Evolutionary conservation across 2,329 filamentous ascomycete species (phyloP).

Genomic region (Ambrosiella xylebori): DNA sequence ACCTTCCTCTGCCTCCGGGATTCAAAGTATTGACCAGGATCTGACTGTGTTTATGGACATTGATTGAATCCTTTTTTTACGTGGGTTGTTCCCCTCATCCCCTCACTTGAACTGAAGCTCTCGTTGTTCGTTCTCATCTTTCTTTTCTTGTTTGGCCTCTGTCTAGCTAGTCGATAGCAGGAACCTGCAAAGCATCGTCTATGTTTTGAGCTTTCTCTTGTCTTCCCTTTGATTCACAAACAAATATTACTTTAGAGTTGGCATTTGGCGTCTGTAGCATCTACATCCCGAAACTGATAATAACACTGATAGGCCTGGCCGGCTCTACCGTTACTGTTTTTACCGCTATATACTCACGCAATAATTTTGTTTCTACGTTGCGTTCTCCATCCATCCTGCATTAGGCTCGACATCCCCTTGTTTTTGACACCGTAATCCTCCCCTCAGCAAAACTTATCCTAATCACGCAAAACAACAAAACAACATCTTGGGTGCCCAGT

Average conservation of each 20-base stretch:
- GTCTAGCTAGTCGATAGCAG: no score
- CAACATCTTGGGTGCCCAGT: background rate
- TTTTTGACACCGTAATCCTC: slow-evolving; percentile 1
- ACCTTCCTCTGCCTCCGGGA: background rate
- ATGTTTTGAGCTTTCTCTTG: background rate
- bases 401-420: background rate
- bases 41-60: background rate
- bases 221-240: background rate
- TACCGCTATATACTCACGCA: background rate
- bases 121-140: background rate
- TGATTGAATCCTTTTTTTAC: background rate
- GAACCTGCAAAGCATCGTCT: no score
- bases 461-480: background rate
- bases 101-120: background rate
- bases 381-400: background rate
- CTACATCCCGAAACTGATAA: background rate
- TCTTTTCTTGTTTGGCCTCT: background rate
- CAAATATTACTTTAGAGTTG: slow-evolving; percentile 3
- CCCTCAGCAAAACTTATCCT: background rate
- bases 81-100: background rate
- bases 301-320: background rate
- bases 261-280: slow-evolving; percentile 4
- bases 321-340: background rate
- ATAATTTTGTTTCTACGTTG: background rate
- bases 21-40: background rate